Base-by-base conservation (phyloP, 768 basidiomycete species). In the Rhodotorula diobovata region DNA sequence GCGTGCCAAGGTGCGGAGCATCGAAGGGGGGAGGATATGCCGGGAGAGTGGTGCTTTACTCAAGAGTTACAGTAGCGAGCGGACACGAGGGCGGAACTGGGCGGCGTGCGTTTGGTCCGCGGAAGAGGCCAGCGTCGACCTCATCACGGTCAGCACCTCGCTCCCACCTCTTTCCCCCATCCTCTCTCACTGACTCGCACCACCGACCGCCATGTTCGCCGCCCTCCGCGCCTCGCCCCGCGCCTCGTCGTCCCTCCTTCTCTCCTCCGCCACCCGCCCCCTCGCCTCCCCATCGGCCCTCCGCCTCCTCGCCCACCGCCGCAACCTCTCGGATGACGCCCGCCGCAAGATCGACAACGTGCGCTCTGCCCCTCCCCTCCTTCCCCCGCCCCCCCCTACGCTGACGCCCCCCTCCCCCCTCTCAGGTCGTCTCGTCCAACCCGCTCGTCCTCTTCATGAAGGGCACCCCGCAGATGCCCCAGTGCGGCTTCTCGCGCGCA, bases 381-480 rank as follows among this genome's bases (percentile, higher is more conserved):
- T 4, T n/a, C n/a, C 32, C 2, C 51, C 7, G 8, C 7, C 14
- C 4, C 14, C 8, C 14, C 1, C 20, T 21, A 28, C 32, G 9
- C 15, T 50, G 41, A 23, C 30, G 35, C 50, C n/a, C 25, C 39
- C 21, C 30, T 41, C 15, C 46, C 0, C 25, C 35, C 28, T 35
- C 1, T 9, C 74, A 86, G 75, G 93, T 93, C 5, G 85, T 98
- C 37, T 81, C 84, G 15, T 82, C 85, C 2, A 86, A 85, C 55
- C 93, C 93, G 0, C 85, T 98, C 12, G 96, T 99, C 2, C 83
- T 98, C 10, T 98, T 99, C 83, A 98, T 99, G 95, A 99, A 99
- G 80, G 96, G 96, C 18, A 92, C 89, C 25, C 92, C 90, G 0
- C 84, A 87, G 34, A 79, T 83, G 12, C 95, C 95, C 4, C 88